Evolutionary conservation across 345 rosid genomes (phyloP), one percentile per base, ranked within the genome.

Genomic region (Eucalyptus curtisii): DNA sequence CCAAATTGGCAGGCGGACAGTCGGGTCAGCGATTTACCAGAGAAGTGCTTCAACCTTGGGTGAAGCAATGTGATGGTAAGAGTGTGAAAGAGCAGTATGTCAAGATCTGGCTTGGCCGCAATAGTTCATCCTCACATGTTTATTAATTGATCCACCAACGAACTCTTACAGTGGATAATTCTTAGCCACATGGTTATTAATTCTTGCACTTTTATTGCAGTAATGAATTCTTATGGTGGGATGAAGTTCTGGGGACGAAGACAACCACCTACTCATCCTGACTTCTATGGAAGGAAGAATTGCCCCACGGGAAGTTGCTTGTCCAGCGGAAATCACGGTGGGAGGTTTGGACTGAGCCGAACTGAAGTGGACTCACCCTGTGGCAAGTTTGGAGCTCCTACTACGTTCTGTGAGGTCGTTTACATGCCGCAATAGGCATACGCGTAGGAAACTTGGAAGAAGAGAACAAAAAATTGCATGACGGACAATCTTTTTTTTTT

Each of bases 401-500:
- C 5, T 1, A 10, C 3, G 20, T 57, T 57, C 4, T 8, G 13
- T 57, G 64, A 57, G 64, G 64, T 25, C 30, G n/a, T 24, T 57
- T 57, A 10, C n/a, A 24, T 2, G n/a, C 30, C 6, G n/a, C 64
- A 57, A 25, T 5, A 25, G 30, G 64, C 64, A 57, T 57, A 57
- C 12, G n/a, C 64, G 6, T 24, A 25, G 64, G 30, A 5, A 57
- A 8, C 79, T 31, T 4, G 22, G 79, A 31, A n/a, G 40, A 66
- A 66, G 40, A 66, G 40, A 37, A 15, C 79, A n/a, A 25, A 57
- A 10, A 14, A 25, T 57, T 25, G 66, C 2, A 11, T 11, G 30
- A 11, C 2, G 0, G 3, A 7, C 13, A 27, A 61, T 13, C n/a
- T n/a, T n/a, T n/a, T n/a, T n/a, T n/a, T n/a, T n/a, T n/a, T 14